Percentiles rank a stretch among this genome's conserved stretches.
Evolutionary conservation across 192 early-diverging fungal species (phyloP).

Genomic region (Podila epicladia): DNA sequence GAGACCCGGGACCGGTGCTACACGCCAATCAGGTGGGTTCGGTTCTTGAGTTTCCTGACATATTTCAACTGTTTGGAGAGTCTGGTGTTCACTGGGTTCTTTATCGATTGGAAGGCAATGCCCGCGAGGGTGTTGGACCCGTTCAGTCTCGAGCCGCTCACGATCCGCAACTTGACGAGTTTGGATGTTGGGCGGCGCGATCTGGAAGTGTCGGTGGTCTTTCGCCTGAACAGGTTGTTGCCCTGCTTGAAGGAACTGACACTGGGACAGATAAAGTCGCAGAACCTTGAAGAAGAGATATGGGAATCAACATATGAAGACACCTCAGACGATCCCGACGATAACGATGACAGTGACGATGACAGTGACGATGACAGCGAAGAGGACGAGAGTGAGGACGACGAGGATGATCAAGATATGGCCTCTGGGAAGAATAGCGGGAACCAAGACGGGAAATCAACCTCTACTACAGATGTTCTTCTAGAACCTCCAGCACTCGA

Average conservation of each 20-base stretch:
- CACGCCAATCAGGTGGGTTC: neutral
- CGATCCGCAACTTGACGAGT: neutral
- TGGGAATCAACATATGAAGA: neutral
- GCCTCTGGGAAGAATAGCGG: no score
- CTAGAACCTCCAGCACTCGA: no score
- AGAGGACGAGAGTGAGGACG: neutral
- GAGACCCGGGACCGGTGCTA: neutral
- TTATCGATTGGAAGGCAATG: neutral
- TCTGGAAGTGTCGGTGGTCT: neutral
- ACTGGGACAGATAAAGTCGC: neutral
- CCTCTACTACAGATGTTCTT: no score
- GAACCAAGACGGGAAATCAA: no score
- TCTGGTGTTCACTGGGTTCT: neutral
- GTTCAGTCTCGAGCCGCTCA: neutral
- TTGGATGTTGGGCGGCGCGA: neutral
- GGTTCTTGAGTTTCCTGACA: neutral
- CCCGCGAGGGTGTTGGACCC: neutral
- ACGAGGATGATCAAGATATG: neutral
- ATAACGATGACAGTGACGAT: neutral
- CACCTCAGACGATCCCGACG: neutral
- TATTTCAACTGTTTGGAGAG: neutral
- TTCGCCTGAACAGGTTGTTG: neutral
- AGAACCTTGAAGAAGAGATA: neutral
- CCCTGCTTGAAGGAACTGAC: neutral
- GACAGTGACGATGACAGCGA: neutral